A percentile compares a stretch with the other conserved stretches of the same genome.
Evolutionary conservation across 2,329 filamentous ascomycete genomes (phyloP).

Genomic region (Venturia oleaginea): DNA sequence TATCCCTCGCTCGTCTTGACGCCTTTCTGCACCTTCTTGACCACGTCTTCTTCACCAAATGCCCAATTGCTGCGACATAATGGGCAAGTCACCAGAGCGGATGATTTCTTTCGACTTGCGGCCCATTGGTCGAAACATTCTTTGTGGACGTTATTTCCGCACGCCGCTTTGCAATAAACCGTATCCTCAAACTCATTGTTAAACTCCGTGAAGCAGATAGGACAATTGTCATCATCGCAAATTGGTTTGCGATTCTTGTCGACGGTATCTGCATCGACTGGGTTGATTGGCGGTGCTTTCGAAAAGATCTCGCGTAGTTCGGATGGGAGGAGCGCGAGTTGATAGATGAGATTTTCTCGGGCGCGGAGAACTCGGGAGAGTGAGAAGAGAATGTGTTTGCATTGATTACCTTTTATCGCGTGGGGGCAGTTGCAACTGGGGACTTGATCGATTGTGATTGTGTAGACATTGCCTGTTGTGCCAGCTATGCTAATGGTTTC

Average conservation of each 20-base stretch:
- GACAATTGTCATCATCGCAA: constrained; percentile 45
- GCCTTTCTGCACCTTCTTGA: constrained; percentile 35
- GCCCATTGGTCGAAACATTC: constrained; percentile 48
- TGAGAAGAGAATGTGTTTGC: constrained; percentile 51
- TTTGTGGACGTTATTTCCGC: constrained; percentile 55
- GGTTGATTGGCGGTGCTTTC: constrained; percentile 41
- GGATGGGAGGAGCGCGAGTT: constrained; percentile 49
- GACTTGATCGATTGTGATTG: constrained; percentile 41
- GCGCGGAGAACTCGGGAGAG: constrained; percentile 50
- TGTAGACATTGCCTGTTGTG: constrained; percentile 54
- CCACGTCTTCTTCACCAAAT: constrained; percentile 34
- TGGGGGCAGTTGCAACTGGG: constrained; percentile 48
- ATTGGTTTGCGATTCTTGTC: constrained; percentile 47
- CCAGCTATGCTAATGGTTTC: constrained; percentile 52
- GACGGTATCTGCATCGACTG: constrained; percentile 28
- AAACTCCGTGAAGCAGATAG: constrained; percentile 50
- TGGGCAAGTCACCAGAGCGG: constrained; percentile 45
- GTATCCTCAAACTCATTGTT: constrained; percentile 36
- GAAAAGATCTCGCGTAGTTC: constrained; percentile 50
- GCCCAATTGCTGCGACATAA: constrained; percentile 53
- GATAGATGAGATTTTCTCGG: constrained; percentile 46
- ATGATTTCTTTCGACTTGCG: constrained; percentile 16
- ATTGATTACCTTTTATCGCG: constrained; percentile 46
- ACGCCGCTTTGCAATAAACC: constrained; percentile 51
- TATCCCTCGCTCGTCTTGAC: constrained; percentile 45